phyloP scores from a whole-genome alignment of 2,329 filamentous ascomycete species.

The Niveomyces coronatus region DNA sequence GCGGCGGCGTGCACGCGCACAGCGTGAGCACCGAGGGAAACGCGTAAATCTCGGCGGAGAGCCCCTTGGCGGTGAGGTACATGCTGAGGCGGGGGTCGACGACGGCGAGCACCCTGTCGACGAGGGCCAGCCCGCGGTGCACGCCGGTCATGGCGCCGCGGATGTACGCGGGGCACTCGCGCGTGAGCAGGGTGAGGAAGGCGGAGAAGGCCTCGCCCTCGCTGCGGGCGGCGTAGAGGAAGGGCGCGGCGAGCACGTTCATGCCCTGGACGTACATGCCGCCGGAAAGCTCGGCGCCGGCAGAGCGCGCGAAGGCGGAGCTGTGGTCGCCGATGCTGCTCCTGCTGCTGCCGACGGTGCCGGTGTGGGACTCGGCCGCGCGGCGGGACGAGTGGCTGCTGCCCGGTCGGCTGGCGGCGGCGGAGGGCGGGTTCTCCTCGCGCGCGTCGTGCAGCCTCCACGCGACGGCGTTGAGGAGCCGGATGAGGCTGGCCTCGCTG shows the following conservation, averaged over 20 bases:
- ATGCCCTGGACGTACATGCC: conserved; percentile 96
- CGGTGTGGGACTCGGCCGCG: conserved; percentile 1
- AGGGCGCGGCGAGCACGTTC: conserved; percentile 94
- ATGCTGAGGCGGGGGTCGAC: conserved; percentile 81
- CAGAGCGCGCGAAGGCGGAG: conserved; percentile 2
- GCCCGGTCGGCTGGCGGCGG: neutral
- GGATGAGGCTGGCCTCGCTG: conserved; percentile 88
- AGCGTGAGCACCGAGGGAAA: conserved; percentile 92
- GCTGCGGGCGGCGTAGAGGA: conserved; percentile 87
- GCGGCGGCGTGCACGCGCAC: conserved; percentile 87
- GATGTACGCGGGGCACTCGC: conserved; percentile 87
- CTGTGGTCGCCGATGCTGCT: too few species aligned
- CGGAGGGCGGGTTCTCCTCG: conserved; percentile 30
- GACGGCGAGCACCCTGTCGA: conserved; percentile 84
- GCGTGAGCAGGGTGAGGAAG: conserved; percentile 78
- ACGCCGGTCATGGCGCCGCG: conserved; percentile 95
- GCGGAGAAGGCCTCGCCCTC: conserved; percentile 91
- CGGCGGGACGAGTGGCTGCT: conserved; percentile 4
- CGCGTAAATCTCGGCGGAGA: conserved; percentile 90
- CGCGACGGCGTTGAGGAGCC: conserved; percentile 86
- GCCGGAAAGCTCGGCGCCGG: conserved; percentile 33
- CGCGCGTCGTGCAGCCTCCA: conserved; percentile 84
- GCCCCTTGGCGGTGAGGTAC: conserved; percentile 74
- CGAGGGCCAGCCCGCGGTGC: conserved; percentile 79
- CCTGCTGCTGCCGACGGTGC: conserved; percentile 2